These are phyloP conservation scores for Pichia cactophila DNA, from an alignment of 1,139 yeast species.

Conservation along the genomic window DNA sequence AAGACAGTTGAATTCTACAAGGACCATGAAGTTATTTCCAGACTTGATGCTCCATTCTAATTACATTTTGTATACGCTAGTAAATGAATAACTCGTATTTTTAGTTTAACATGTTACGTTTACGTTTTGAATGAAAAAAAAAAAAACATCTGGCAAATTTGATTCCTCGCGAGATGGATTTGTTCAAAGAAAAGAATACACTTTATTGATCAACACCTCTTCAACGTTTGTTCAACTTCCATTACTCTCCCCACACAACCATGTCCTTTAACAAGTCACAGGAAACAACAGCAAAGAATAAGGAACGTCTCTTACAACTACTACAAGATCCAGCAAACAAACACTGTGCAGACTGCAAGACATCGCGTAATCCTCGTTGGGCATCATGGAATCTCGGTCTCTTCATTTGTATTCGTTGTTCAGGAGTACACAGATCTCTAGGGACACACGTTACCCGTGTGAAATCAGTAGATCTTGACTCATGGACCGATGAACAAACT, in stretches of 20 bases:
- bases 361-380: conserved; percentile 90
- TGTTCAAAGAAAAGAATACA: too few species aligned
- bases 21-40: conserved; percentile 66
- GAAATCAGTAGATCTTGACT: conserved; percentile 86
- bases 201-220: neutral
- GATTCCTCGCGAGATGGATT: too few species aligned
- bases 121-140: too few species aligned
- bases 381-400: conserved; percentile 95
- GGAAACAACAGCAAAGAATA: conserved; percentile 9
- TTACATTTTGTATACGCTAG: neutral
- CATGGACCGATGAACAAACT: conserved; percentile 94
- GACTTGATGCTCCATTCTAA: conserved; percentile 72
- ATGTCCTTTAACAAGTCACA: conserved; percentile 13
- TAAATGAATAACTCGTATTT: neutral
- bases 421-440: conserved; percentile 91
- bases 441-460: conserved; percentile 90
- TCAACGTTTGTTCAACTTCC: neutral
- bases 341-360: conserved; percentile 86
- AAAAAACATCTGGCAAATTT: too few species aligned
- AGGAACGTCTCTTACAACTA: conserved; percentile 34
- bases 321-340: conserved; percentile 71
- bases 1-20: conserved; percentile 79
- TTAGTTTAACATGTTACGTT: neutral
- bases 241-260: neutral
- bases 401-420: conserved; percentile 85